Evolutionary conservation across 1,139 yeast genomes (phyloP).

Genomic region (Blastobotrys ciferrii): DNA sequence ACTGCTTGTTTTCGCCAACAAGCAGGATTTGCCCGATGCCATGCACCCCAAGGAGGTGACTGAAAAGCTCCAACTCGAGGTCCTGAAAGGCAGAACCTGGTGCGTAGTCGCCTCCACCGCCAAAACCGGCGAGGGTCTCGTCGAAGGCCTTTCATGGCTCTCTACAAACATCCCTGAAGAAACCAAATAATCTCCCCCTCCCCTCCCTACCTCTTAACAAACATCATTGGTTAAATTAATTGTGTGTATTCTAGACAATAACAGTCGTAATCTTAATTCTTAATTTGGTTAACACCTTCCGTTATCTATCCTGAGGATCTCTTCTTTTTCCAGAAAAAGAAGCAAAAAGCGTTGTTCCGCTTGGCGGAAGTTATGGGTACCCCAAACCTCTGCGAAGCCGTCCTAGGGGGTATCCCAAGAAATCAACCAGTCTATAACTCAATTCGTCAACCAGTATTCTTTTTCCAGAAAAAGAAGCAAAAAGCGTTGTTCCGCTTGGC

Average conservation of each 20-base stretch:
- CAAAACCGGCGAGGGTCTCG: slow-evolving; percentile 86
- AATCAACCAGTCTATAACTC: too few relatives aligned
- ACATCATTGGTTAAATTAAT: not conserved
- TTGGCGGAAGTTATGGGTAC: too few relatives aligned
- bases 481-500: too few relatives aligned
- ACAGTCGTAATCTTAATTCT: slow-evolving; percentile 4
- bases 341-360: too few relatives aligned
- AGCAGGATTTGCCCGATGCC: slow-evolving; percentile 86
- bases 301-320: too few relatives aligned
- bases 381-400: too few relatives aligned
- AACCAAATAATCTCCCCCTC: slow-evolving; percentile 19
- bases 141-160: slow-evolving; percentile 87
- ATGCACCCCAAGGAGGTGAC: slow-evolving; percentile 90
- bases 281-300: not conserved
- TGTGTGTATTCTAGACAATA: slow-evolving; percentile 7
- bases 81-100: slow-evolving; percentile 88
- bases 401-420: too few relatives aligned
- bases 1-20: slow-evolving; percentile 82
- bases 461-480: too few relatives aligned
- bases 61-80: slow-evolving; percentile 77
- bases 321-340: too few relatives aligned
- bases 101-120: slow-evolving; percentile 88
- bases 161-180: slow-evolving; percentile 58
- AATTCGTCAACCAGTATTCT: too few relatives aligned
- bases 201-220: not conserved